Percentiles rank a stretch among this genome's conserved stretches.
phyloP scores from a whole-genome alignment of 2,329 filamentous ascomycete species.

The Sporothrix brunneoviolacea region DNA sequence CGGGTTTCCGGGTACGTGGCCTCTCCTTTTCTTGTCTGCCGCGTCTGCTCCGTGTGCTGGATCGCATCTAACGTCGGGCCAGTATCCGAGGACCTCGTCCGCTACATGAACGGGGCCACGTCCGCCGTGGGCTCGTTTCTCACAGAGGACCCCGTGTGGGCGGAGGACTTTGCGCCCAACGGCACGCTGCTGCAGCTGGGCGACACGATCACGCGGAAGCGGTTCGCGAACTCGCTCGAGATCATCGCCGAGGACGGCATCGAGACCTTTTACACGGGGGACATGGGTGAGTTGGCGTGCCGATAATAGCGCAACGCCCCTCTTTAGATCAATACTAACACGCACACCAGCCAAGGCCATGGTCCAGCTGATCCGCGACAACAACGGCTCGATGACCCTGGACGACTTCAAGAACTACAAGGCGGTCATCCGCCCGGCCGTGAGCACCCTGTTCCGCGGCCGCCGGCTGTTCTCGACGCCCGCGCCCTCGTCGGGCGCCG shows the following conservation, averaged over 20 bases:
- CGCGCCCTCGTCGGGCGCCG: conserved; percentile 71
- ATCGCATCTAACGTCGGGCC: conserved; percentile 16
- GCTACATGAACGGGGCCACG: conserved; percentile 55
- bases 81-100: conserved; percentile 66
- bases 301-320: too few relatives aligned
- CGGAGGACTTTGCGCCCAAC: conserved; percentile 80
- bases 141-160: conserved; percentile 69
- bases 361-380: conserved; percentile 58
- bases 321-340: not conserved
- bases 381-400: conserved; percentile 80
- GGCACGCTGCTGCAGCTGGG: conserved; percentile 63
- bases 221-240: conserved; percentile 72
- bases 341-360: conserved; percentile 57
- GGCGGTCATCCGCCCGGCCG: conserved; percentile 52
- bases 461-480: conserved; percentile 63
- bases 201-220: conserved; percentile 70
- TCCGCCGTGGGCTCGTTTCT: conserved; percentile 53
- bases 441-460: conserved; percentile 60
- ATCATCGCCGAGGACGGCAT: conserved; percentile 64
- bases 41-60: not conserved
- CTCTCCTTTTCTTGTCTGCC: not conserved
- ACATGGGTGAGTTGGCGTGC: conserved; percentile 26
- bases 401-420: conserved; percentile 70
- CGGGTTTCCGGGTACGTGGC: conserved; percentile 51
- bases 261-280: conserved; percentile 31